phyloP scores from a whole-genome alignment of 768 basidiomycete species.

The Termitomyces sp. region DNA sequence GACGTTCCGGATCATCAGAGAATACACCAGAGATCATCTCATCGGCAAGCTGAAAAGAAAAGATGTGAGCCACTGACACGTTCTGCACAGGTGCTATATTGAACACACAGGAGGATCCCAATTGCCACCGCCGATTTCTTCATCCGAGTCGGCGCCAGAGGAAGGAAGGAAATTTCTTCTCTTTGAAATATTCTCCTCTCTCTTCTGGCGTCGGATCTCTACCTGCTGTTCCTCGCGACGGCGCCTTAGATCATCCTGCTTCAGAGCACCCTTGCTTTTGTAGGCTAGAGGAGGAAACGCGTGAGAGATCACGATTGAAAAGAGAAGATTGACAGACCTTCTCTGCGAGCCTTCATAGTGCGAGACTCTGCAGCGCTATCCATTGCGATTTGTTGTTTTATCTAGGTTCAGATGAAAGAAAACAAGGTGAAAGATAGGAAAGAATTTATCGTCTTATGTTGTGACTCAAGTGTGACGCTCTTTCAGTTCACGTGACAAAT shows the following conservation, averaged over 20 bases:
- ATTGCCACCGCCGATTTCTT: slow-evolving; percentile 65
- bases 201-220: slow-evolving; percentile 96
- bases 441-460: slow-evolving; percentile 24
- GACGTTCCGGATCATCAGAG: slow-evolving; percentile 85
- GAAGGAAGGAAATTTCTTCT: slow-evolving; percentile 88
- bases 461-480: slow-evolving; percentile 26
- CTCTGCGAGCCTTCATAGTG: slow-evolving; percentile 72
- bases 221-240: slow-evolving; percentile 98
- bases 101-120: slow-evolving; percentile 78
- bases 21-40: slow-evolving; percentile 95
- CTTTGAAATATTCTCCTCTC: slow-evolving; percentile 98
- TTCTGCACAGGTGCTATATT: slow-evolving; percentile 10
- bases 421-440: slow-evolving; percentile 25
- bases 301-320: slow-evolving; percentile 30
- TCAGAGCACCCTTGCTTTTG: slow-evolving; percentile 88
- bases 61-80: slow-evolving; percentile 12
- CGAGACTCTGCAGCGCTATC: slow-evolving; percentile 52
- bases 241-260: slow-evolving; percentile 91
- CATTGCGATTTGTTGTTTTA: slow-evolving; percentile 28
- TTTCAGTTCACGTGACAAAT: slow-evolving; percentile 23
- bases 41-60: slow-evolving; percentile 59
- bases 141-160: slow-evolving; percentile 82
- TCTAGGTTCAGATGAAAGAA: slow-evolving; percentile 19
- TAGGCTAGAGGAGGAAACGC: slow-evolving; percentile 56
- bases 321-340: slow-evolving; percentile 43